Conservation (phyloP, 495 filamentous ascomycete species). For the Penicillium steckii region DNA sequence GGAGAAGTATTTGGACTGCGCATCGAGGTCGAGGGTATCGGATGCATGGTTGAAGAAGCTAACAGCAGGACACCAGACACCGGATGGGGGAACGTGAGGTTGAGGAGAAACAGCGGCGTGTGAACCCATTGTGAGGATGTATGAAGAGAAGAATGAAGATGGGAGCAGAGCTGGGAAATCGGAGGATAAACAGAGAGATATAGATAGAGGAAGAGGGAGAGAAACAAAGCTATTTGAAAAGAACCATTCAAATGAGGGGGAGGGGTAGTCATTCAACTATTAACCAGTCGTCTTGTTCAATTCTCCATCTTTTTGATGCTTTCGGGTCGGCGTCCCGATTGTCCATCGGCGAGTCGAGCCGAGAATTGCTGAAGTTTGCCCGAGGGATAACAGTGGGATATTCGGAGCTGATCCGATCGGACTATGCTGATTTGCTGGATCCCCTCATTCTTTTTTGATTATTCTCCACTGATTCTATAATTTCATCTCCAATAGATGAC, state of each 20-base stretch:
- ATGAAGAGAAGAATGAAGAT: neutral
- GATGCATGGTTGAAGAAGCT: slow-evolving; percentile 54
- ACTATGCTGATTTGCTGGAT: neutral
- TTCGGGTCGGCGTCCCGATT: neutral
- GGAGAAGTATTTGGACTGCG: slow-evolving; percentile 53
- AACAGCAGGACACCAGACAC: slow-evolving; percentile 24
- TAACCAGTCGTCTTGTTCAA: neutral
- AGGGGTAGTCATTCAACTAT: slow-evolving; percentile 1
- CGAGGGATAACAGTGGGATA: neutral
- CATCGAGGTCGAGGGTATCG: slow-evolving; percentile 48
- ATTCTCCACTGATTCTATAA: neutral
- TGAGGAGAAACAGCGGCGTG: slow-evolving; percentile 13
- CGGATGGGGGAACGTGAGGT: slow-evolving; percentile 18
- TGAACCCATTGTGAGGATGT: slow-evolving; percentile 7
- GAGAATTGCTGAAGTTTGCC: neutral
- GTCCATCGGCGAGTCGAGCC: neutral
- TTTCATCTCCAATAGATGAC: no score
- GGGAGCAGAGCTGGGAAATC: no score
- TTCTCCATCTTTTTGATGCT: neutral
- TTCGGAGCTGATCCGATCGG: neutral
- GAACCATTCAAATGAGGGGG: slow-evolving; percentile 5
- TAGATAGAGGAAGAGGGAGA: neutral
- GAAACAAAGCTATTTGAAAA: neutral
- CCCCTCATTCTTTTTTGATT: neutral
- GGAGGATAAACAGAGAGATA: no score